A percentile compares a stretch with the other conserved stretches of the same genome.
Evolutionary conservation across 495 filamentous ascomycete species (phyloP).

Genomic region (Penicillium ochrochloron): DNA sequence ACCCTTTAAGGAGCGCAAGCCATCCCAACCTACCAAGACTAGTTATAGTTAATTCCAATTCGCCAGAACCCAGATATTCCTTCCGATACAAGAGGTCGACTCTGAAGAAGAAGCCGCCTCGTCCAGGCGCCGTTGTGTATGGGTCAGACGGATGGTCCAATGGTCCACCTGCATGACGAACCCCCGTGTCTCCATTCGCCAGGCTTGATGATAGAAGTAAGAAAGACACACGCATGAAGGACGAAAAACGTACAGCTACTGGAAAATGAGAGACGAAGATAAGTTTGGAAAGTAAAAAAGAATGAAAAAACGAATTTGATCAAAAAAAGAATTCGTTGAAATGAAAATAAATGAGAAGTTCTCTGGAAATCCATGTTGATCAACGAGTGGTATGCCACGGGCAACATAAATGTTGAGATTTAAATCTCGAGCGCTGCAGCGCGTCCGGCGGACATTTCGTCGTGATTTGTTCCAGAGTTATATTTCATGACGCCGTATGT

Average conservation of each 20-base stretch:
- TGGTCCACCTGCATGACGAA: conserved; percentile 9
- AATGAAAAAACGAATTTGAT: conserved; percentile 2
- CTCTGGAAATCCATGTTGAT: neutral
- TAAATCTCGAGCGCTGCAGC: conserved; percentile 3
- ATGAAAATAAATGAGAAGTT: conserved; percentile 2
- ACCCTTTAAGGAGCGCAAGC: conserved; percentile 24
- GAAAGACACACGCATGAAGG: conserved; percentile 5
- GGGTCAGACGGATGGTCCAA: conserved; percentile 1
- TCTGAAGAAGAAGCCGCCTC: neutral
- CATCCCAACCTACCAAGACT: conserved; percentile 16
- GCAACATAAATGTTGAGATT: conserved; percentile 4
- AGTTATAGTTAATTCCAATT: conserved; percentile 5
- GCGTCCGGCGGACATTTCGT: conserved; percentile 10
- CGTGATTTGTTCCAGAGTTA: conserved; percentile 23
- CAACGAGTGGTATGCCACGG: conserved; percentile 12
- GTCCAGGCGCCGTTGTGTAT: conserved; percentile 1
- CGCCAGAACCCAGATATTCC: conserved; percentile 12
- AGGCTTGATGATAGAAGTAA: conserved; percentile 18
- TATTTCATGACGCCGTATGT: conserved; percentile 33
- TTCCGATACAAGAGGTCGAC: conserved; percentile 3
- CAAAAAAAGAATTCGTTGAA: neutral
- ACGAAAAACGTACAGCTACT: conserved; percentile 9
- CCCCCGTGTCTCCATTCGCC: conserved; percentile 26
- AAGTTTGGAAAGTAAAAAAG: conserved; percentile 1
- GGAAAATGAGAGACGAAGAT: conserved; percentile 3